These are phyloP conservation scores for Suillus bovinus DNA, from an alignment of 768 basidiomycete genomes.

Conservation along the genomic window DNA sequence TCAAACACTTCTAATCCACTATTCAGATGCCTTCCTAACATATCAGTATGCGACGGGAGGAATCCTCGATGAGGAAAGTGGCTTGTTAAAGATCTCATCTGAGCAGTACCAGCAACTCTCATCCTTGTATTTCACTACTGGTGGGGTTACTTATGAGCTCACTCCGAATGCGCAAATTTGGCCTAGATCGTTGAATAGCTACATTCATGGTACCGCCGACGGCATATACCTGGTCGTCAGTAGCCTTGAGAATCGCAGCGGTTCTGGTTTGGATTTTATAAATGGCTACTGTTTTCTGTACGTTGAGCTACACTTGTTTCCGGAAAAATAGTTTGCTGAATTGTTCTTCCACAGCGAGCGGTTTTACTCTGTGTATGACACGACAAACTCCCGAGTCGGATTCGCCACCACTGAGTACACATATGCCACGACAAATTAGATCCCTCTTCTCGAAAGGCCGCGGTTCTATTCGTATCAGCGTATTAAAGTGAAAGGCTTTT, in stretches of 20 bases:
- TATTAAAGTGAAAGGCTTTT: too few species aligned
- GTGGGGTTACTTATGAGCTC: constrained; percentile 20
- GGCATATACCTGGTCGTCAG: constrained; percentile 30
- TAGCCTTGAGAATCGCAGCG: constrained; percentile 14
- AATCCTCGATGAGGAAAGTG: constrained; percentile 24
- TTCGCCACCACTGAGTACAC: constrained; percentile 42
- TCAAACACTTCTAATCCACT: constrained; percentile 25
- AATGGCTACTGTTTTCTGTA: constrained; percentile 23
- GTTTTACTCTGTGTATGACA: constrained; percentile 45
- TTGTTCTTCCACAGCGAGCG: constrained; percentile 32
- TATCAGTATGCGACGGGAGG: constrained; percentile 29
- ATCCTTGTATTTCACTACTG: constrained; percentile 28
- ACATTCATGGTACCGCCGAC: constrained; percentile 24
- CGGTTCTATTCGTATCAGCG: too few species aligned
- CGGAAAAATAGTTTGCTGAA: background rate
- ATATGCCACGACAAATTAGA: constrained; percentile 10
- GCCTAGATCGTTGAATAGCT: constrained; percentile 32
- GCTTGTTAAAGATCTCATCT: constrained; percentile 28
- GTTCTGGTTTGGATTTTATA: constrained; percentile 23
- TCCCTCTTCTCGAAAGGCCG: too few species aligned
- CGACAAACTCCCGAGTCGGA: constrained; percentile 38
- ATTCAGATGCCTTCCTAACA: constrained; percentile 22
- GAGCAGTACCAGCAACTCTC: constrained; percentile 25
- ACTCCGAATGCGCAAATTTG: constrained; percentile 33
- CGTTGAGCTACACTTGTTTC: constrained; percentile 40